These are phyloP conservation scores for Agrocybe praecox DNA, from an alignment of 768 basidiomycete species.

Conservation along the genomic window DNA sequence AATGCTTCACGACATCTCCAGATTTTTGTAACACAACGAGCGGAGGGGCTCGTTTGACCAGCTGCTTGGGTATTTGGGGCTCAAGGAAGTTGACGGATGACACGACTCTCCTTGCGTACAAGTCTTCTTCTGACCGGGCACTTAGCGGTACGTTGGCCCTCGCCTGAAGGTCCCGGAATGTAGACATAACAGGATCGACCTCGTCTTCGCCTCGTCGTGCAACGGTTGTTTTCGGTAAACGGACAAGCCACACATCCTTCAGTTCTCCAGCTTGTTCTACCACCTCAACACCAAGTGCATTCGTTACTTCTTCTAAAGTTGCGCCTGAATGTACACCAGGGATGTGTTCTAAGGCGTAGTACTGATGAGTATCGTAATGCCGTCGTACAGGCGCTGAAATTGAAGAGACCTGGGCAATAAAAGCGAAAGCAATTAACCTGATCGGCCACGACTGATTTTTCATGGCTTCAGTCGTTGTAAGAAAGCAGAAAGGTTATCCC, in stretches of 20 bases:
- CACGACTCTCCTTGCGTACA: conserved; percentile 42
- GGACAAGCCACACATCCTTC: conserved; percentile 78
- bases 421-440: neutral
- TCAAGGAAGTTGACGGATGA: conserved; percentile 60
- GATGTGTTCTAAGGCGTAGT: conserved; percentile 77
- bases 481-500: neutral
- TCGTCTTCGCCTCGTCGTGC: conserved; percentile 29
- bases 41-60: conserved; percentile 74
- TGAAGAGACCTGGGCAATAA: conserved; percentile 8
- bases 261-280: conserved; percentile 89
- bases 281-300: conserved; percentile 73
- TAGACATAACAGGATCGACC: conserved; percentile 50
- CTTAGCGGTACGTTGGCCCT: conserved; percentile 29
- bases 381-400: conserved; percentile 48
- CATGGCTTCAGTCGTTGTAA: neutral
- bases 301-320: conserved; percentile 59
- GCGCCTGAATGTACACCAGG: conserved; percentile 34
- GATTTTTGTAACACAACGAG: conserved; percentile 40
- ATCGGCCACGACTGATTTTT: neutral
- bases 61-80: conserved; percentile 61
- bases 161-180: conserved; percentile 43
- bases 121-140: conserved; percentile 42
- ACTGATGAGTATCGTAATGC: conserved; percentile 65
- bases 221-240: conserved; percentile 45
- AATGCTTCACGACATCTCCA: conserved; percentile 49